A percentile compares a stretch with the other conserved stretches of the same genome.
Conservation (phyloP, 371 early-diverging fungal species). For the Rhizomucor miehei region DNA sequence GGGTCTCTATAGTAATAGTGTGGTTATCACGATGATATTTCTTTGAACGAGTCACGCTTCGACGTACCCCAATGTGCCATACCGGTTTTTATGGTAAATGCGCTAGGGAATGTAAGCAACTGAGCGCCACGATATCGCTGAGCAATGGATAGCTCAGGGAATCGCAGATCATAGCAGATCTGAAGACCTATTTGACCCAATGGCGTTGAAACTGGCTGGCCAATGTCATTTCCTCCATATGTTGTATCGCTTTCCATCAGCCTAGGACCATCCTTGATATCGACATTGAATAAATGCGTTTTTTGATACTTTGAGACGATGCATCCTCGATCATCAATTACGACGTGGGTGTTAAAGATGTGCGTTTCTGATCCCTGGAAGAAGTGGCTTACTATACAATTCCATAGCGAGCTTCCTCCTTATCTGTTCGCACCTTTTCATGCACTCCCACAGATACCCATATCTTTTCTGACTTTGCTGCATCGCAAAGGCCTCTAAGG, state of each 20-base stretch:
- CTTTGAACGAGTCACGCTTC: too few relatives aligned
- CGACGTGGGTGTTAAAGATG: constrained; percentile 69
- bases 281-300: constrained; percentile 79
- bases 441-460: constrained; percentile 83
- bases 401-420: not conserved
- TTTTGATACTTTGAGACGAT: constrained; percentile 68
- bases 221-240: constrained; percentile 50
- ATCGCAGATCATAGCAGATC: constrained; percentile 84
- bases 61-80: constrained; percentile 80
- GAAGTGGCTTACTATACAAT: not conserved
- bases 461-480: constrained; percentile 55
- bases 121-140: constrained; percentile 68
- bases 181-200: constrained; percentile 70
- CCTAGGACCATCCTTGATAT: constrained; percentile 57
- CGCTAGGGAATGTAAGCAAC: constrained; percentile 80
- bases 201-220: constrained; percentile 60
- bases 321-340: constrained; percentile 61
- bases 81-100: constrained; percentile 83
- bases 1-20: constrained; percentile 60
- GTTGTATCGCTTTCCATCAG: constrained; percentile 67
- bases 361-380: constrained; percentile 5
- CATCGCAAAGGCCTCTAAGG: constrained; percentile 51
- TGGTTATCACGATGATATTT: too few relatives aligned
- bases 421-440: constrained; percentile 41
- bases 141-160: constrained; percentile 65